Base-by-base conservation (phyloP, 177 flowering plant species). In the Vitis hybrid region DNA sequence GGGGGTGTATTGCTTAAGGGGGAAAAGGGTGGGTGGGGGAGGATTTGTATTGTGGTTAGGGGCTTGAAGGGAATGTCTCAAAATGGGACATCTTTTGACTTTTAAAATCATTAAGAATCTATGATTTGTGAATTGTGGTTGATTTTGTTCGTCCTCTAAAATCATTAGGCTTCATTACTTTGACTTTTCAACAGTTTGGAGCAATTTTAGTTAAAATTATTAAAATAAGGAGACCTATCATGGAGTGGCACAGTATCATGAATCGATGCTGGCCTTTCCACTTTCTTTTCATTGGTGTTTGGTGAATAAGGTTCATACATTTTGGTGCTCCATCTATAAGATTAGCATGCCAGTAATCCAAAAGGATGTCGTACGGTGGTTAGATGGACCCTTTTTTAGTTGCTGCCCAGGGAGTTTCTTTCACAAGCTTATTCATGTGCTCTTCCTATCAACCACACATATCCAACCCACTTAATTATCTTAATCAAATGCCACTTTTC, bases 1-100 rank as follows among this genome's bases (percentile, higher is more conserved):
- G 46, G 46, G 46, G 62, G 27, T 49, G 19, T 27, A 52, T 67
- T 51, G 65, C 46, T 58, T 55, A n/a, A 12, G 14, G 56, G 32
- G 2, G 66, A 17, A 60, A 30, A 14, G 59, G 58, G 64, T 52
- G 72, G 71, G 70, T 56, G 56, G 64, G 46, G 63, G 72, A 49
- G 70, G 48, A 70, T 70, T 75, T 80, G 79, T 77, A 75, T n/a
- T 80, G 70, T 52, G 52, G 49, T 40, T 56, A 65, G 55, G 65
- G 69, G 52, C 32, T 40, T 56, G 68, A 55, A 62, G 69, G 62
- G 78, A 73, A 68, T 73, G 77, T 71, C 75, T 27, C 56, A 46
- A 55, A 69, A 35, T 11, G 15, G 70, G 68, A 66, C 72, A 57
- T 30, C 46, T 35, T 75, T 75, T 72, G 76, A 62, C 69, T 68